Base-by-base conservation (phyloP, 768 basidiomycete species). In the Boletus tylopilopsis region DNA sequence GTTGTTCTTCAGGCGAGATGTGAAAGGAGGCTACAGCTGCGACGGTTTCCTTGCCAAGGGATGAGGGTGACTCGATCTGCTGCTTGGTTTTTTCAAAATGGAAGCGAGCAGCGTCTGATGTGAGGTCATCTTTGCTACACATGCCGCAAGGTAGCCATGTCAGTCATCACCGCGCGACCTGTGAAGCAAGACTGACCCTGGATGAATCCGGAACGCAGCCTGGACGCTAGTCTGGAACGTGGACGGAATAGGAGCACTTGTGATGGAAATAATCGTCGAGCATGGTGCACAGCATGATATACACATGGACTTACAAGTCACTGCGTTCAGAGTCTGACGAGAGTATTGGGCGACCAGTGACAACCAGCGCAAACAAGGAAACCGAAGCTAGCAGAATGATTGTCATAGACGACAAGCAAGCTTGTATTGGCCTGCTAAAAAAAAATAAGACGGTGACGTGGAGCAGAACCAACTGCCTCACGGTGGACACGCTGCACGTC, bases 321-420 rank as follows among this genome's bases (percentile, higher is more conserved):
- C 62, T 49, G 45, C 59, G 45, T 24, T 61, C 54, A 29, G 64
- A 50, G 42, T 56, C 51, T 12, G 47, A n/a, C 2, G 64, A 57
- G 16, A 60, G 49, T 48, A 76, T 56, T 23, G 75, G 75, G 53
- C 64, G 73, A 60, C 73, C 61, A 47, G 69, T 65, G 55, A 75
- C 75, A 64, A 73, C 71, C 65, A 77, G 70, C 67, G 68, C 73
- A 49, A 74, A 63, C 27, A 76, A 63, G 42, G 69, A 67, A 46
- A 72, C 58, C 16, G 66, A 73, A 40, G 65, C 69, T 44, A 76
- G 61, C 32, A 75, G 56, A 48, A 64, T 62, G 21, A 72, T 61
- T 21, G 70, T 63, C 73, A 76, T 76, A 37, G 19, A 45, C 37
- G n/a, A 24, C 10, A 25, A 25, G 19, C 18, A 7, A 25, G 37